These are phyloP conservation scores for Diaporthe sp. DNA, from an alignment of 2,329 filamentous ascomycete genomes.

Conservation along the genomic window DNA sequence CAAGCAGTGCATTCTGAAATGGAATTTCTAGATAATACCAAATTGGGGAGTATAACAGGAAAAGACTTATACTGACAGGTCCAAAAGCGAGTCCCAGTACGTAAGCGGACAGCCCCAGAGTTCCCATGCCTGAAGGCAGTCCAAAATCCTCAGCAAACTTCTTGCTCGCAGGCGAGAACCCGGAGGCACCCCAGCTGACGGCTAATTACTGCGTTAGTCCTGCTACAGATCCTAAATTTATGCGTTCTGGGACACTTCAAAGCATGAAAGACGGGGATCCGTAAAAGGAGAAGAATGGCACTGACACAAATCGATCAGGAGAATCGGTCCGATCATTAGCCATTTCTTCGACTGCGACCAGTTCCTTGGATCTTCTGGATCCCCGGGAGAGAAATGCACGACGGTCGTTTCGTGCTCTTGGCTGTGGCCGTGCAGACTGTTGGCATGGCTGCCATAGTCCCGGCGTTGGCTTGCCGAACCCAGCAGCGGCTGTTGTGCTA, in stretches of 20 bases:
- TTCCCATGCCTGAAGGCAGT: slow-evolving; percentile 51
- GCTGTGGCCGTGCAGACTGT: background rate
- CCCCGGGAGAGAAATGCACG: slow-evolving; percentile 36
- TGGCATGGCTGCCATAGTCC: background rate
- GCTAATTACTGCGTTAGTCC: no score
- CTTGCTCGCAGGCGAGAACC: slow-evolving; percentile 55
- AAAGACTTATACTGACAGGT: slow-evolving; percentile 23
- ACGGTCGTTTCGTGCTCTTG: slow-evolving; percentile 1
- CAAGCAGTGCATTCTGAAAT: background rate
- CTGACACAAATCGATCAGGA: slow-evolving; percentile 45
- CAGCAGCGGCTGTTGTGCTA: slow-evolving; percentile 24
- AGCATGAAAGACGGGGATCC: no score
- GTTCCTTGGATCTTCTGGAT: slow-evolving; percentile 44
- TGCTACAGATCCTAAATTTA: no score
- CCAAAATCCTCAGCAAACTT: slow-evolving; percentile 54
- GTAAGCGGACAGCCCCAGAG: slow-evolving; percentile 57
- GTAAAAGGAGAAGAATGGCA: no score
- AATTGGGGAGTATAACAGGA: no score
- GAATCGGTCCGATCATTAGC: slow-evolving; percentile 44
- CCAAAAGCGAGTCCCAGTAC: slow-evolving; percentile 56
- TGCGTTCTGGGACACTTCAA: no score
- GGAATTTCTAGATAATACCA: no score
- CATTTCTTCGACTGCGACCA: slow-evolving; percentile 48
- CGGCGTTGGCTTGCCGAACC: background rate
- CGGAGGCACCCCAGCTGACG: slow-evolving; percentile 56